phyloP scores from a whole-genome alignment of 192 early-diverging fungal genomes.

The Dimargaris cristalligena region DNA sequence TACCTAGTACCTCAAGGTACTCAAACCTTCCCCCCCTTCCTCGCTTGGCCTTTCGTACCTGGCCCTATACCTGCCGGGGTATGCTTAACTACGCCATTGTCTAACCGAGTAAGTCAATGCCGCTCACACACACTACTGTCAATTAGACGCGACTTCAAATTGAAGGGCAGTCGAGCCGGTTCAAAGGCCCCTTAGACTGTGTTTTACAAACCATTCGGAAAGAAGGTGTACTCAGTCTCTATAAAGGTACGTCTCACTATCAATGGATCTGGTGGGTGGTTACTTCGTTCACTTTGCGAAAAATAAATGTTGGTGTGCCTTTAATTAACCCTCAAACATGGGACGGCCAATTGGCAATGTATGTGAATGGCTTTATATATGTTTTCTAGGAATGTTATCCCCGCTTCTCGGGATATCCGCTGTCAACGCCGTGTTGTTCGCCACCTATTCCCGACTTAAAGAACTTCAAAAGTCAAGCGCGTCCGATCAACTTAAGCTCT shows the following conservation, averaged over 20 bases:
- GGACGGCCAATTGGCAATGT: too few relatives aligned
- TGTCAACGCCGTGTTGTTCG: constrained; percentile 75
- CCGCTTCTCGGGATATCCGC: constrained; percentile 65
- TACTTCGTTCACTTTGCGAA: too few relatives aligned
- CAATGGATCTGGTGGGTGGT: too few relatives aligned
- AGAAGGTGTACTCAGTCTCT: constrained; percentile 59
- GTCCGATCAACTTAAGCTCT: constrained; percentile 34
- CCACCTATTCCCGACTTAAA: constrained; percentile 53
- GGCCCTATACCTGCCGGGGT: too few relatives aligned
- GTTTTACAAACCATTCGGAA: constrained; percentile 60
- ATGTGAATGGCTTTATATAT: too few relatives aligned
- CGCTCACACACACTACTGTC: neutral
- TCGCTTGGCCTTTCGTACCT: too few relatives aligned
- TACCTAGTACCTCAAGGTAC: too few relatives aligned
- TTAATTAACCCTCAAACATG: too few relatives aligned
- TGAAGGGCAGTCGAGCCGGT: constrained; percentile 30
- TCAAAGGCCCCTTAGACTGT: constrained; percentile 67
- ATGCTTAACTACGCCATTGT: too few relatives aligned
- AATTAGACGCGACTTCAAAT: constrained; percentile 51
- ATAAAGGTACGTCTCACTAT: constrained; percentile 40
- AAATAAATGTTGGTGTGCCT: too few relatives aligned
- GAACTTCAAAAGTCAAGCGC: constrained; percentile 30
- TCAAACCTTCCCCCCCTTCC: too few relatives aligned
- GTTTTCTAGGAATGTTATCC: constrained; percentile 52
- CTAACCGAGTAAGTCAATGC: too few relatives aligned